Evolutionary conservation across 148 eudicot genomes (phyloP).

Genomic region (Talinum fruticosum): DNA sequence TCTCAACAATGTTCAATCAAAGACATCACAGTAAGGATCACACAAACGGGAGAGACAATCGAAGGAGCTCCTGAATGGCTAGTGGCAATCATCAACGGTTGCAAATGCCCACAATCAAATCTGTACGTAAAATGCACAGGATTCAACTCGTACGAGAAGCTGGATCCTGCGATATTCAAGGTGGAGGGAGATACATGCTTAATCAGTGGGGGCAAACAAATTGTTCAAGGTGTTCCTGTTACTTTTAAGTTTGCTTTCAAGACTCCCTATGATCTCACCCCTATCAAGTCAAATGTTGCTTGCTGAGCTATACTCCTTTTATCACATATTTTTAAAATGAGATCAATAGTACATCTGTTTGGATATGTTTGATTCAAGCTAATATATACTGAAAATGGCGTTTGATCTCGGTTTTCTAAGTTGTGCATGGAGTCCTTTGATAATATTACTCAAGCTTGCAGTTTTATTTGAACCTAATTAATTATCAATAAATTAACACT

Average conservation of each 20-base stretch:
- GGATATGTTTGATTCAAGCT: too few species aligned
- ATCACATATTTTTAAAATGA: too few species aligned
- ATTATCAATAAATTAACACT: too few species aligned
- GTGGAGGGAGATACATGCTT: constrained; percentile 19
- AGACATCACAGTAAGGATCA: not conserved
- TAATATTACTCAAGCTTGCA: too few species aligned
- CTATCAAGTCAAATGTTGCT: constrained; percentile 4
- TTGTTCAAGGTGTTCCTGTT: constrained; percentile 6
- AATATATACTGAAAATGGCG: too few species aligned
- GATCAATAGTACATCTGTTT: too few species aligned
- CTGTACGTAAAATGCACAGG: constrained; percentile 12
- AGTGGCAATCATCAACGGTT: not conserved
- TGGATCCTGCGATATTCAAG: constrained; percentile 8
- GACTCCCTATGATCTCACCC: constrained; percentile 16
- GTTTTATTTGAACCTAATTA: too few species aligned
- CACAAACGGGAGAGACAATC: constrained; percentile 3
- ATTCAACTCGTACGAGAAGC: constrained; percentile 1
- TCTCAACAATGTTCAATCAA: constrained; percentile 1
- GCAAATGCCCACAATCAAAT: constrained; percentile 14
- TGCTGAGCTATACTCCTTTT: too few species aligned
- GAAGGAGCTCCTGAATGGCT: constrained; percentile 22
- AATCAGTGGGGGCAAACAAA: constrained; percentile 8
- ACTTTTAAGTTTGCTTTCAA: constrained; percentile 17
- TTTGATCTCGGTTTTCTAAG: too few species aligned
- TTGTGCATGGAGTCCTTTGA: too few species aligned